These are phyloP conservation scores for Geotrichum candidum DNA, from an alignment of 1,139 yeast genomes.

Conservation along the genomic window DNA sequence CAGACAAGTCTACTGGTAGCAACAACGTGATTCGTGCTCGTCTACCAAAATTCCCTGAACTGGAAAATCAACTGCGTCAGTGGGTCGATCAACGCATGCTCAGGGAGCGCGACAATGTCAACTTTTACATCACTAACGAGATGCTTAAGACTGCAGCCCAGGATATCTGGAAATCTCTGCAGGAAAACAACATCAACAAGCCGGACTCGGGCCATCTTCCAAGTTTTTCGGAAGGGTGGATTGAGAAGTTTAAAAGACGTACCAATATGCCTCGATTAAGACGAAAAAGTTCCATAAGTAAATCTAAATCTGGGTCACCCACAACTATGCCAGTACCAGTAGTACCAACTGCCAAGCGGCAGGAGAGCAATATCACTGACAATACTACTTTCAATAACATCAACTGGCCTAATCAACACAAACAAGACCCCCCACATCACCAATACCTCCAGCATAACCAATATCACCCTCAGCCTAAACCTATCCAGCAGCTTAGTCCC, in stretches of 20 bases:
- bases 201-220: not conserved
- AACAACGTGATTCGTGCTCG: slow-evolving; percentile 11
- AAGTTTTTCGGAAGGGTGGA: slow-evolving; percentile 14
- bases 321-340: not conserved
- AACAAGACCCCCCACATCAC: slow-evolving; percentile 6
- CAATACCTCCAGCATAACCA: not conserved
- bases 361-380: not conserved
- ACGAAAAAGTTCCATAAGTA: not conserved
- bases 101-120: not conserved
- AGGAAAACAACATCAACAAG: not conserved
- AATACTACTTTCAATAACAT: not conserved
- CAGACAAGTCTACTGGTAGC: slow-evolving; percentile 9
- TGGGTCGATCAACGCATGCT: slow-evolving; percentile 5
- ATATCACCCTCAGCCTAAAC: not conserved
- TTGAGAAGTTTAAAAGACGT: slow-evolving; percentile 13
- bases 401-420: not conserved
- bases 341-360: not conserved
- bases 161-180: slow-evolving; percentile 5
- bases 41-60: slow-evolving; percentile 9
- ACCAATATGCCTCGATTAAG: slow-evolving; percentile 9
- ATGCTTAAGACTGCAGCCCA: slow-evolving; percentile 8
- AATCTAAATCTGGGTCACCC: not conserved
- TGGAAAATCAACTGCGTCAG: slow-evolving; percentile 1
- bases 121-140: slow-evolving; percentile 8
- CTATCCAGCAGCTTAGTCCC: not conserved